Percentiles rank a stretch among this genome's conserved stretches.
Conservation (phyloP, 2,329 filamentous ascomycete genomes). For the Plectosphaerella cucumerina region DNA sequence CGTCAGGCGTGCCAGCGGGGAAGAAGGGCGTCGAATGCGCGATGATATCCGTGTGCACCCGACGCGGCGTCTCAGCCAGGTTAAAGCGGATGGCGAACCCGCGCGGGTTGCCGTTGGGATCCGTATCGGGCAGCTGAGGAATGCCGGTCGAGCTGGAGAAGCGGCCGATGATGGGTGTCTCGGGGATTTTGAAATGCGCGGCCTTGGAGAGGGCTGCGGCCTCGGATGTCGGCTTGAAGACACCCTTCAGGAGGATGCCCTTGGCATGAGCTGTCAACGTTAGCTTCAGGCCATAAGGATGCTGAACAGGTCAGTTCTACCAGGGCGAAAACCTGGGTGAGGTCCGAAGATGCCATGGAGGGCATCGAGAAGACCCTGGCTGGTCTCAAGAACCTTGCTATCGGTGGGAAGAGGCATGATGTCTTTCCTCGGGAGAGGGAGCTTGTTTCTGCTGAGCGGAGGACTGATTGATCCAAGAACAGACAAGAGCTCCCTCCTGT, state of each 20-base stretch:
- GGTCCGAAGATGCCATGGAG: constrained; percentile 32
- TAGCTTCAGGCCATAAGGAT: constrained; percentile 4
- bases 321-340: constrained; percentile 34
- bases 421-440: neutral
- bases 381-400: constrained; percentile 31
- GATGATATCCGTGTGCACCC: constrained; percentile 52
- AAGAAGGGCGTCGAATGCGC: constrained; percentile 43
- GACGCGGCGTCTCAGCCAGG: constrained; percentile 30
- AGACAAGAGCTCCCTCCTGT: too few species aligned
- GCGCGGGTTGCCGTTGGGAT: constrained; percentile 40
- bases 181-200: constrained; percentile 39
- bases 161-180: constrained; percentile 41
- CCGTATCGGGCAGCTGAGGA: constrained; percentile 44
- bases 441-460: too few species aligned
- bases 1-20: constrained; percentile 45
- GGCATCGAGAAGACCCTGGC: constrained; percentile 26
- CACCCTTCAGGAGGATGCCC: constrained; percentile 46
- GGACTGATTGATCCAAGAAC: too few species aligned
- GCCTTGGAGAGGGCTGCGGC: constrained; percentile 41
- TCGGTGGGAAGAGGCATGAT: constrained; percentile 41
- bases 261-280: constrained; percentile 44
- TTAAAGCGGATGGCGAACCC: constrained; percentile 46
- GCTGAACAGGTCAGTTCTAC: constrained; percentile 15
- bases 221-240: constrained; percentile 41
- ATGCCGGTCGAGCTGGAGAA: constrained; percentile 49